Evolutionary conservation across 2,329 filamentous ascomycete species (phyloP), one percentile per base, ranked within the genome.

Genomic region (Ophioceras dolichostomum): DNA sequence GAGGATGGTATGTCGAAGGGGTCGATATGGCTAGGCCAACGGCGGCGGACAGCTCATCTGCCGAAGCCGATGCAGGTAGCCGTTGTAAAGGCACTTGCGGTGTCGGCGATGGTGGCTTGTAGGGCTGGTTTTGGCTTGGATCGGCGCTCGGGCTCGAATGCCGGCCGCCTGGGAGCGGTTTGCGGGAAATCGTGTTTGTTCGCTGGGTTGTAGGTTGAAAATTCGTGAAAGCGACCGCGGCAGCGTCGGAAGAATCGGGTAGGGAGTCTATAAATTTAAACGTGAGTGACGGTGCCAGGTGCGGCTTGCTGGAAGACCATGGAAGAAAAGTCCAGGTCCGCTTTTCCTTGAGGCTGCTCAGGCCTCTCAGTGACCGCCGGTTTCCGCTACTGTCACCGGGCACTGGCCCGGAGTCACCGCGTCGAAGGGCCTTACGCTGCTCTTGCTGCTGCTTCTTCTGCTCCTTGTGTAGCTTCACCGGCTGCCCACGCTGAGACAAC

Each of bases 31-130:
- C n/a, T n/a, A n/a, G n/a, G n/a, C n/a, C n/a, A n/a, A n/a, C n/a
- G n/a, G n/a, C n/a, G n/a, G n/a, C n/a, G n/a, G n/a, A n/a, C n/a
- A n/a, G n/a, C n/a, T n/a, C n/a, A n/a, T n/a, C n/a, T n/a, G n/a
- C n/a, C n/a, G n/a, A n/a, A n/a, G n/a, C n/a, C n/a, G n/a, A n/a
- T n/a, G n/a, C n/a, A n/a, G n/a, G n/a, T n/a, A n/a, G n/a, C n/a
- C 32, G 32, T 26, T 7, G 22, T 12, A 26, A 12, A 26, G 12
- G 32, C 39, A 41, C 29, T 34, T 21, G 29, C 39, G 36, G 19
- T 39, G 26, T 19, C 27, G 34, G 21, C n/a, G 16, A 17, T 32
- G 24, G 31, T 18, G 19, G 34, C 32, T 32, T 31, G 22, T 16
- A 13, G 30, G 16, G 7, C 22, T 7, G 22, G 12, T 26, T 7